Evolutionary conservation across 2,329 filamentous ascomycete species (phyloP).

Genomic region (Trichoderma atroviride): DNA sequence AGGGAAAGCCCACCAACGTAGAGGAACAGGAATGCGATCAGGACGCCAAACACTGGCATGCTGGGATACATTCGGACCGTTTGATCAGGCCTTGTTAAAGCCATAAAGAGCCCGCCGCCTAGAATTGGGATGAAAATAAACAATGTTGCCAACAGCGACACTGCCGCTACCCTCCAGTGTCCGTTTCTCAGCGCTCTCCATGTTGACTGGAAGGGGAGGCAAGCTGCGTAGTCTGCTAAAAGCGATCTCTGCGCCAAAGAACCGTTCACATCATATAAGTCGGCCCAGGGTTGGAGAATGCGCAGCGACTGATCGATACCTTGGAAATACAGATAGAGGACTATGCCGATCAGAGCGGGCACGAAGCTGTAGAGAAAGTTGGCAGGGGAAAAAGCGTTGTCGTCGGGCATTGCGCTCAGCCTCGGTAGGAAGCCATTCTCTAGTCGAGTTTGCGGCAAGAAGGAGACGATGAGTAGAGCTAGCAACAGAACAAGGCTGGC

Average conservation of each 20-base stretch:
- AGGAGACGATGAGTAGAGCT: conserved; percentile 76
- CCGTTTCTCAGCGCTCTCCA: conserved; percentile 60
- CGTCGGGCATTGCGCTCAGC: conserved; percentile 62
- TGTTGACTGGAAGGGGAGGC: conserved; percentile 63
- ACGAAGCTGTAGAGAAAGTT: conserved; percentile 86
- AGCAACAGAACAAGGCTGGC: conserved; percentile 63
- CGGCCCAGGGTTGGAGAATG: conserved; percentile 69
- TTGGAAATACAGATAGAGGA: conserved; percentile 69
- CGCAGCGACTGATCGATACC: conserved; percentile 67
- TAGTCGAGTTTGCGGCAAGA: conserved; percentile 69
- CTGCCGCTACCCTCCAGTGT: conserved; percentile 66
- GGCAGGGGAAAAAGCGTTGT: conserved; percentile 74
- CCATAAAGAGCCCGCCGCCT: conserved; percentile 72
- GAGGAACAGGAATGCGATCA: conserved; percentile 72
- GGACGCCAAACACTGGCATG: conserved; percentile 70
- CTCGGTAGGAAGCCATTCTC: conserved; percentile 71
- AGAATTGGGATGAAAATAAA: conserved; percentile 68
- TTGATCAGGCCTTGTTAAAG: conserved; percentile 59
- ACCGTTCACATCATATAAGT: conserved; percentile 60
- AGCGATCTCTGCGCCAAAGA: conserved; percentile 64
- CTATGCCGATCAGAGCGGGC: conserved; percentile 66
- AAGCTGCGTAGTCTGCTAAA: conserved; percentile 70
- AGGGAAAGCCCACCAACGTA: conserved; percentile 66
- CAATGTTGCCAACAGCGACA: conserved; percentile 61
- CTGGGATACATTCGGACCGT: conserved; percentile 70